phyloP scores from a whole-genome alignment of 2,329 filamentous ascomycete species.

The Hymenoscyphus infarciens region DNA sequence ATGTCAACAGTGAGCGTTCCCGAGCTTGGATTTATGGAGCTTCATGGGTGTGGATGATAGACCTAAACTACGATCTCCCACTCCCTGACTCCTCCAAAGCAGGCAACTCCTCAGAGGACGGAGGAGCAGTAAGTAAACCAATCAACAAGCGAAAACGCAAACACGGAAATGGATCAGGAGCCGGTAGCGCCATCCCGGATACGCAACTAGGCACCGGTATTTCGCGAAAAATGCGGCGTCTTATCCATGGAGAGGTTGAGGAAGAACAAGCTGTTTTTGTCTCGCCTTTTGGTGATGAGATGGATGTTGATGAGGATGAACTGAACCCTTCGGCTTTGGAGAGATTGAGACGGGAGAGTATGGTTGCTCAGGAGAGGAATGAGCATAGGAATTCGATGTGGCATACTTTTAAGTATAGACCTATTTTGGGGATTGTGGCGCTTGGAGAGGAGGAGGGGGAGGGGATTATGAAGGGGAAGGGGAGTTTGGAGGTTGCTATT shows the following conservation, averaged over 20 bases:
- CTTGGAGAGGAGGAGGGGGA: slow-evolving; percentile 32
- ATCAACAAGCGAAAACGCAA: slow-evolving; percentile 36
- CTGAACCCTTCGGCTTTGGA: slow-evolving; percentile 28
- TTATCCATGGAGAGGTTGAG: slow-evolving; percentile 40
- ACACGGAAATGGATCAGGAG: slow-evolving; percentile 43
- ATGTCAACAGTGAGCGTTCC: slow-evolving; percentile 52
- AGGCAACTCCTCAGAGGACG: slow-evolving; percentile 19
- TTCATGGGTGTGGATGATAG: slow-evolving; percentile 88
- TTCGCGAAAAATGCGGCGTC: slow-evolving; percentile 39
- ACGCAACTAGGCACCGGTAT: slow-evolving; percentile 32
- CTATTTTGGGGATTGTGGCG: slow-evolving; percentile 73
- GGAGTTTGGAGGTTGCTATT: slow-evolving; percentile 71
- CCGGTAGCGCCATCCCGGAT: slow-evolving; percentile 50
- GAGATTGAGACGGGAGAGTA: slow-evolving; percentile 16
- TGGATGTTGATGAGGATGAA: slow-evolving; percentile 36
- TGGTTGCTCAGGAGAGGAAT: slow-evolving; percentile 15
- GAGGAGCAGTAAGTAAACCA: slow-evolving; percentile 20
- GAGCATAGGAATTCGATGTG: slow-evolving; percentile 43
- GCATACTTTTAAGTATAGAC: slow-evolving; percentile 89
- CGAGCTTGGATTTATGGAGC: slow-evolving; percentile 85
- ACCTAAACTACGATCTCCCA: slow-evolving; percentile 67
- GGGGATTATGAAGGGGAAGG: slow-evolving; percentile 20
- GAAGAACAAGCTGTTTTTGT: slow-evolving; percentile 37
- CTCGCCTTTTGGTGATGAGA: slow-evolving; percentile 37
- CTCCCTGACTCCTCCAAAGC: slow-evolving; percentile 31